phyloP scores from a whole-genome alignment of 2,329 filamentous ascomycete genomes.

The Metarhizium humberi region DNA sequence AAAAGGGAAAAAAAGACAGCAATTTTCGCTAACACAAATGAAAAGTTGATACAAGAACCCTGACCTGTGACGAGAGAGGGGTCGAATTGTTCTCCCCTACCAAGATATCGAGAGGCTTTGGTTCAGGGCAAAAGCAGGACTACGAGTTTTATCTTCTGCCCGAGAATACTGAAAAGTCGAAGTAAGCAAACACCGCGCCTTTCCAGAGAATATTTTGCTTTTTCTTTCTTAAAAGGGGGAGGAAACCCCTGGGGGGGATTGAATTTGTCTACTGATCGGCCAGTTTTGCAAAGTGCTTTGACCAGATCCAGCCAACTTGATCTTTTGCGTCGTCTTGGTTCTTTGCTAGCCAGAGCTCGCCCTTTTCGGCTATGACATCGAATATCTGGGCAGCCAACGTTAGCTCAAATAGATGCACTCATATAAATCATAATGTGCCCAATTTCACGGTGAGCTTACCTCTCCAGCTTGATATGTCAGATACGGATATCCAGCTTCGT shows the following conservation, averaged over 20 bases:
- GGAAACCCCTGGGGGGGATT: not conserved
- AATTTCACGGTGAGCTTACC: constrained; percentile 34
- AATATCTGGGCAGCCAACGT: constrained; percentile 51
- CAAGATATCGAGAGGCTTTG: not conserved
- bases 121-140: not conserved
- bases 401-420: not conserved
- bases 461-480: constrained; percentile 92
- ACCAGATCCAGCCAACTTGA: constrained; percentile 96
- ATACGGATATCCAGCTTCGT: constrained; percentile 92
- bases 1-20: not conserved
- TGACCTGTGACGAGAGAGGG: not conserved
- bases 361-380: constrained; percentile 90
- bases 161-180: not conserved
- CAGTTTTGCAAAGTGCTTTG: constrained; percentile 82
- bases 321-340: constrained; percentile 84
- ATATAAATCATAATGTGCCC: not conserved
- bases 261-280: constrained; percentile 33
- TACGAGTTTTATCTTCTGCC: not conserved
- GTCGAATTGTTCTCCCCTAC: not conserved
- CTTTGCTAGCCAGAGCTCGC: constrained; percentile 92
- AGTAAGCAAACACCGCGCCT: not conserved
- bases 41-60: not conserved
- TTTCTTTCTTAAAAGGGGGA: too few relatives aligned
- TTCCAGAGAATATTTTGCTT: not conserved
- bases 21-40: not conserved